These are phyloP conservation scores for Babesia caballi DNA, from an alignment of 169 alveolate species.

Conservation along the genomic window DNA sequence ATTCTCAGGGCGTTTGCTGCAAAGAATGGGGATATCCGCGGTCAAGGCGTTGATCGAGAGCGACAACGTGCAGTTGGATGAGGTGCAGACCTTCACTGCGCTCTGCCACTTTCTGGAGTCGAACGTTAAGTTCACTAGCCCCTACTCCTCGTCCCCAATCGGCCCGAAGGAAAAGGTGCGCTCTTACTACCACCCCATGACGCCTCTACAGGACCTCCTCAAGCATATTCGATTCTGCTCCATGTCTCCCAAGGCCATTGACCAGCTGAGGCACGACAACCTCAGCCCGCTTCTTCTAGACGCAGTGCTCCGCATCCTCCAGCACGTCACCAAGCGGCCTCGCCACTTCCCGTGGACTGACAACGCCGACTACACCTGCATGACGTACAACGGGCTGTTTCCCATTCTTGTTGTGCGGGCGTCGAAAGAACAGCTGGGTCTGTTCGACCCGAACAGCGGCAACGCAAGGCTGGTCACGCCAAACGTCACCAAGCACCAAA, in stretches of 20 bases:
- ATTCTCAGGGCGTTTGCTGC: slow-evolving; percentile 27
- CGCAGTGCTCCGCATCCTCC: slow-evolving; percentile 46
- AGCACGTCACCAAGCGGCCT: slow-evolving; percentile 15
- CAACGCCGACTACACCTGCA: slow-evolving; percentile 39
- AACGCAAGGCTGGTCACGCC: slow-evolving; percentile 53
- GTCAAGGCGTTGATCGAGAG: slow-evolving; percentile 36
- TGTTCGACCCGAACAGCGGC: slow-evolving; percentile 45
- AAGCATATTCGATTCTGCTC: slow-evolving; percentile 52
- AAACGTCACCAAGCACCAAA: background rate
- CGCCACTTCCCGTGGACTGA: slow-evolving; percentile 60
- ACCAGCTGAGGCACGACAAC: slow-evolving; percentile 43
- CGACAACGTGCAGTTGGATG: slow-evolving; percentile 63
- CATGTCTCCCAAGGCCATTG: slow-evolving; percentile 59
- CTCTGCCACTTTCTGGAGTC: slow-evolving; percentile 49
- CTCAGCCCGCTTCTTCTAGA: slow-evolving; percentile 46
- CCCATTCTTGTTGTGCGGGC: slow-evolving; percentile 53
- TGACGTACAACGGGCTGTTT: slow-evolving; percentile 49
- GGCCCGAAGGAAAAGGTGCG: slow-evolving; percentile 48
- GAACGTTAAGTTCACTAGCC: slow-evolving; percentile 17
- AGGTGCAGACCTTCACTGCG: slow-evolving; percentile 53
- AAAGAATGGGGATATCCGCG: slow-evolving; percentile 38
- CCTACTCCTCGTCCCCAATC: slow-evolving; percentile 33
- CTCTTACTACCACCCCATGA: too few species aligned
- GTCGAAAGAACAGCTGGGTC: slow-evolving; percentile 23
- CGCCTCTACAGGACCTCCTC: slow-evolving; percentile 27